phyloP scores from a whole-genome alignment of 2,329 filamentous ascomycete species.

The Zymoseptoria ardabiliae region DNA sequence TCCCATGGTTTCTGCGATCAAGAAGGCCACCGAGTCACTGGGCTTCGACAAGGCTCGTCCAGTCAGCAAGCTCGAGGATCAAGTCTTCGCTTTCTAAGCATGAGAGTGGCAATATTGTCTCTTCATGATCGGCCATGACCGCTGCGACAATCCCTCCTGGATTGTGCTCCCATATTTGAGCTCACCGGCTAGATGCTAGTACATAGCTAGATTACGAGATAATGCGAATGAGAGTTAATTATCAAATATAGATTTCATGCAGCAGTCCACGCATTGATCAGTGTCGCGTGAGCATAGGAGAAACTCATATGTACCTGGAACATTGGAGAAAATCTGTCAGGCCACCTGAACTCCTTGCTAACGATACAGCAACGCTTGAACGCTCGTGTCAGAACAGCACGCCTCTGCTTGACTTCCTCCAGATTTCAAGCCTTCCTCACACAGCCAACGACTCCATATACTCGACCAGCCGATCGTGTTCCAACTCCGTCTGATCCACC shows the following conservation, averaged over 20 bases:
- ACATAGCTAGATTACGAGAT: too few relatives aligned
- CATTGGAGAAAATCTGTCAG: background rate
- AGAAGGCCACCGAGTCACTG: constrained; percentile 85
- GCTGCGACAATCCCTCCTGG: too few relatives aligned
- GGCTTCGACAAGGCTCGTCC: constrained; percentile 89
- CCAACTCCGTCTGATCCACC: constrained; percentile 3
- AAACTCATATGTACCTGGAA: background rate
- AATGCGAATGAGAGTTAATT: too few relatives aligned
- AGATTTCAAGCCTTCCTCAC: background rate
- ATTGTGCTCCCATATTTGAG: too few relatives aligned
- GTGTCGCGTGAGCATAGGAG: background rate
- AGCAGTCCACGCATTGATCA: too few relatives aligned
- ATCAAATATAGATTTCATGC: too few relatives aligned
- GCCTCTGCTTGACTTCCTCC: background rate
- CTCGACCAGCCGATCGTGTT: constrained; percentile 9
- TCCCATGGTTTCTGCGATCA: constrained; percentile 93
- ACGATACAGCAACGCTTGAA: background rate
- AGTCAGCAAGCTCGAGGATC: constrained; percentile 95
- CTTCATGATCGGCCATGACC: background rate
- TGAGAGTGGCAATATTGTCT: background rate
- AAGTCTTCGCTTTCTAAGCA: constrained; percentile 83
- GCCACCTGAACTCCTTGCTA: background rate
- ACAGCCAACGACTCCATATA: constrained; percentile 13
- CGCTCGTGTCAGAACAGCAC: background rate
- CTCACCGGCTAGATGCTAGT: too few relatives aligned